Percentiles rank a stretch among this genome's conserved stretches.
These are phyloP conservation scores for Cercophora newfieldiana DNA, from an alignment of 495 filamentous ascomycete species.

Conservation along the genomic window DNA sequence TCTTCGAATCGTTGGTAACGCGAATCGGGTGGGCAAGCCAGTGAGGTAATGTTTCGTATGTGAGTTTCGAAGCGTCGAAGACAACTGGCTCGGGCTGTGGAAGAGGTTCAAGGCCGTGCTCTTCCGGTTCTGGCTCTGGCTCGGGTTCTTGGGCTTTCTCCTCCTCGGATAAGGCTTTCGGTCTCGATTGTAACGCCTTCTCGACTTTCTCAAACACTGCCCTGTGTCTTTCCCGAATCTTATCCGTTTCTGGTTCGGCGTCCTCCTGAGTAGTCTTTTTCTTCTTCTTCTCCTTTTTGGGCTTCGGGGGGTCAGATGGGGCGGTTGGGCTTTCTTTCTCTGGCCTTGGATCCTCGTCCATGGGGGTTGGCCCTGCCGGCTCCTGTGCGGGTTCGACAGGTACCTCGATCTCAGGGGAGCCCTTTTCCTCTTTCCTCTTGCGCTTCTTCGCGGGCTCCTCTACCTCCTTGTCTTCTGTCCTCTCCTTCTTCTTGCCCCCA, in stretches of 20 bases:
- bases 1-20: constrained; percentile 56
- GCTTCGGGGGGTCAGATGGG: constrained; percentile 12
- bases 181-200: constrained; percentile 41
- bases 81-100: constrained; percentile 69
- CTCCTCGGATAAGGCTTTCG: constrained; percentile 24
- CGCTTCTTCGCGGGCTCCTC: constrained; percentile 28
- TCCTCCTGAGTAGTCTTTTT: constrained; percentile 27
- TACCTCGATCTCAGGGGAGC: neutral
- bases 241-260: constrained; percentile 22
- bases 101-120: constrained; percentile 71
- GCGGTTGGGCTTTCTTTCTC: neutral
- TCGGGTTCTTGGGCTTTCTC: constrained; percentile 33
- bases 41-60: constrained; percentile 57
- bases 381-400: neutral
- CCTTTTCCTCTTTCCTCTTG: constrained; percentile 18
- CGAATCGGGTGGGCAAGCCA: constrained; percentile 78
- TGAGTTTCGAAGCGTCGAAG: constrained; percentile 50
- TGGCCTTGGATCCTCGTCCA: neutral
- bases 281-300: constrained; percentile 36
- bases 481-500: no score
- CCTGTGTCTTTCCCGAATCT: constrained; percentile 41
- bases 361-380: neutral
- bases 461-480: no score
- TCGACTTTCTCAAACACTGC: constrained; percentile 50
- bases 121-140: constrained; percentile 53